phyloP scores from a whole-genome alignment of 2,329 filamentous ascomycete species.

The Paraphaeosphaeria minitans region DNA sequence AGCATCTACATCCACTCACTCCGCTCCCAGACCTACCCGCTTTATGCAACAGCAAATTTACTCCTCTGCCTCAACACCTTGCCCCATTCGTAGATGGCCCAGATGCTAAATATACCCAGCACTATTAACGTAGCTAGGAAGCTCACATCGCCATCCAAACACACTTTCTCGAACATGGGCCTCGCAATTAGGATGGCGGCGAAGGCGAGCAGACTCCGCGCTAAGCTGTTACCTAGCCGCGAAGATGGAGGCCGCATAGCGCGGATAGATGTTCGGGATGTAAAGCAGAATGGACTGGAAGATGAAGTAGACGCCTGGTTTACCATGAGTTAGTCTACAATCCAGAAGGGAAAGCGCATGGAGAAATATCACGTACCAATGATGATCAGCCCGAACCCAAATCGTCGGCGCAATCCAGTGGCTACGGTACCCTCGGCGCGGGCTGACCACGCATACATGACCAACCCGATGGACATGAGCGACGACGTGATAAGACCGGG shows the following conservation, averaged over 20 bases:
- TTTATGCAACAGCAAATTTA: slow-evolving; percentile 56
- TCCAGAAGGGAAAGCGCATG: neutral
- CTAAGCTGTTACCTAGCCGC: slow-evolving; percentile 67
- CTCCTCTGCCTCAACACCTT: slow-evolving; percentile 60
- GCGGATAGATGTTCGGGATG: slow-evolving; percentile 66
- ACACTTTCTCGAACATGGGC: slow-evolving; percentile 63
- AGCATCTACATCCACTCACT: too few species aligned
- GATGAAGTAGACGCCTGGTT: slow-evolving; percentile 40
- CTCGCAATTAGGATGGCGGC: slow-evolving; percentile 63
- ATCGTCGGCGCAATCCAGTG: slow-evolving; percentile 63
- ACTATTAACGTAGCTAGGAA: slow-evolving; percentile 57
- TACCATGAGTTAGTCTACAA: neutral
- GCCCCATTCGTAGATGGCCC: slow-evolving; percentile 62
- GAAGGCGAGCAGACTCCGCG: slow-evolving; percentile 61
- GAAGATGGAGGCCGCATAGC: slow-evolving; percentile 54
- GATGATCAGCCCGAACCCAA: slow-evolving; percentile 55
- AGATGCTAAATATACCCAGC: slow-evolving; percentile 58
- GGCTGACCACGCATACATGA: slow-evolving; percentile 69
- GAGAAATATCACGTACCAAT: slow-evolving; percentile 12
- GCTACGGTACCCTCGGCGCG: slow-evolving; percentile 56
- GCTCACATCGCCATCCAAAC: slow-evolving; percentile 62
- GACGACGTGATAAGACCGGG: slow-evolving; percentile 63
- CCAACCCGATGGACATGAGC: slow-evolving; percentile 67
- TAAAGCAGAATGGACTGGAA: slow-evolving; percentile 63
- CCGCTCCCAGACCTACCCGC: neutral